phyloP scores from a whole-genome alignment of 176 grass and related monocot genomes.

The Neostapfia colusana region DNA sequence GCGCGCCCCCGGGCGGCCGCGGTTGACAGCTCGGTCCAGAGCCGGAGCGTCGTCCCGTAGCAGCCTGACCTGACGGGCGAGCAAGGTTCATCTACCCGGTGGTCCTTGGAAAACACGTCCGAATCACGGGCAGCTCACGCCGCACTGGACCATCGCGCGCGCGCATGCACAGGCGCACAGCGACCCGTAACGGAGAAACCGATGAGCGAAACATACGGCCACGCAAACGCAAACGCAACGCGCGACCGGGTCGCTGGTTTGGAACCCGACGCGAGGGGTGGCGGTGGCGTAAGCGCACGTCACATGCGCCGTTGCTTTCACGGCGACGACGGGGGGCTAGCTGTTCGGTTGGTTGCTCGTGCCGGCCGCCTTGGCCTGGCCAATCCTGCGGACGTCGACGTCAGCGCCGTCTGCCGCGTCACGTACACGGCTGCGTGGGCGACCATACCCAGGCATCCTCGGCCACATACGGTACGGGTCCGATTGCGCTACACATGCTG shows the following conservation, averaged over 20 bases:
- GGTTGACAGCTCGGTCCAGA: background rate
- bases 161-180: background rate
- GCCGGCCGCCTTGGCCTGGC: too few species aligned
- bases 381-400: constrained; percentile 4
- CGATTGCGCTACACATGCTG: background rate
- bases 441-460: too few species aligned
- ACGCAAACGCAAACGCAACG: background rate
- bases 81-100: background rate
- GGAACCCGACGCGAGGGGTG: background rate
- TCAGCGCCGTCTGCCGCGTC: background rate
- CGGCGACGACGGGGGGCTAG: too few species aligned
- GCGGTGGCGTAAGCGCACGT: too few species aligned
- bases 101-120: background rate
- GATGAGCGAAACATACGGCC: background rate
- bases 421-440: background rate
- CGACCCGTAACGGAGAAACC: background rate
- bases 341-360: too few species aligned
- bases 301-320: background rate
- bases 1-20: background rate
- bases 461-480: too few species aligned
- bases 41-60: too few species aligned
- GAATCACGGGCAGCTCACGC: background rate
- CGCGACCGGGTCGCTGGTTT: background rate
- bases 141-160: background rate
- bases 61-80: background rate